Evolutionary conservation across 2,329 filamentous ascomycete species (phyloP), one percentile per base, ranked within the genome.

Genomic region (Alternaria gaisen): DNA sequence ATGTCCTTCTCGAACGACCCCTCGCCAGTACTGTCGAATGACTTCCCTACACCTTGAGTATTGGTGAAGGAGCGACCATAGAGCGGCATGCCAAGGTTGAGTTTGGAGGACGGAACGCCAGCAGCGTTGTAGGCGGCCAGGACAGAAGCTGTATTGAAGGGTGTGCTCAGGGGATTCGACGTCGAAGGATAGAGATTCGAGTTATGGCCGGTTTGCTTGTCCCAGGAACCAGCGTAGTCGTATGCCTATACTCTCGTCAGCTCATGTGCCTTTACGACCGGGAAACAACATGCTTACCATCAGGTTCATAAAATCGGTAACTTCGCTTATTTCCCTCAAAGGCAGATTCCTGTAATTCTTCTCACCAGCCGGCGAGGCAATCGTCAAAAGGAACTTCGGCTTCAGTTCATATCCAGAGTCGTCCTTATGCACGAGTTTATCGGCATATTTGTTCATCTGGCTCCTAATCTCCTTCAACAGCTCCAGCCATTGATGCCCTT

Each of bases 1-100:
- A 97, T 87, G 8, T 72, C 72, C 8, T 86, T 83, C 81, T 97
- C 94, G 91, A 91, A 97, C 56, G 86, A 91, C 0, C 93, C 94
- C 56, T 89, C 84, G 1, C 93, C 94, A 9, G 92, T 84, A 7
- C 93, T 93, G 50, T 78, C 85, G 79, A 86, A 97, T 0, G 87
- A 80, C 32, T 83, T 78, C 1, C 94, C 94, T 0, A 88, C 85
- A 0, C 93, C 94, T 26, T 90, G 85, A 0, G 94, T 97, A 65
- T 88, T 87, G 68, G 88, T 84, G 76, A 97, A 98, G 0, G 92
- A 88, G 36, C 93, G 91, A 1, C 94, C 94, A 75, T 97, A 98
- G 12, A 98, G 82, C 2, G 94, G 94, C 91, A 97, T 94, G 3
- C 94, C 94, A 14, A 97, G 79, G 3, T 97, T 91, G 55, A 98